Conservation (phyloP, 2,329 filamentous ascomycete species). For the Delphinella strobiligena region DNA sequence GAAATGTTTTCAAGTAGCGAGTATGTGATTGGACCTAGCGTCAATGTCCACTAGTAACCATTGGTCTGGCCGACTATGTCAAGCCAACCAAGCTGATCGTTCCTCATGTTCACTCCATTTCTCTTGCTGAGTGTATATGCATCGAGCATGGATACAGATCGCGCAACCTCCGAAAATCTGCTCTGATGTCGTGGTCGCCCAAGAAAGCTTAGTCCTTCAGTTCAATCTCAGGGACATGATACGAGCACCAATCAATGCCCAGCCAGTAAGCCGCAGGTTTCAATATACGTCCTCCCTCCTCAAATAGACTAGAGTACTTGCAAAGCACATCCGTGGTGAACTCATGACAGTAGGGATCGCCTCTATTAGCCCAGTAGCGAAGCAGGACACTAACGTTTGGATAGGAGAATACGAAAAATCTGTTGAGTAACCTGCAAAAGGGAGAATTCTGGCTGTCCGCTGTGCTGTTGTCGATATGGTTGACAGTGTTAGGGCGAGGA, state of each 20-base stretch:
- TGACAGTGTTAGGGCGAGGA: background rate
- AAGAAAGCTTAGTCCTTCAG: background rate
- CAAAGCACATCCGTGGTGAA: background rate
- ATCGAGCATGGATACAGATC: no score
- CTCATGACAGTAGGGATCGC: background rate
- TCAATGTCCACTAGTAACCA: no score
- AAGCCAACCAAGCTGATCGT: no score
- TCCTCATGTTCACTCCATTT: no score
- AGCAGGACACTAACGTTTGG: background rate
- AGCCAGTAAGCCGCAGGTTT: background rate
- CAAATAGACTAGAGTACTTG: background rate
- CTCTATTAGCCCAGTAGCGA: background rate
- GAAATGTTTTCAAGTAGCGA: no score
- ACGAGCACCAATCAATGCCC: background rate
- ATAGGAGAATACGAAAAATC: background rate
- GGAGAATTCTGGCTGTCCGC: background rate
- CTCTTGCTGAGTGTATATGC: no score
- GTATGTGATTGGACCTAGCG: no score
- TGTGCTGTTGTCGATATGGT: background rate
- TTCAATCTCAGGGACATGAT: background rate
- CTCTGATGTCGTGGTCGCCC: no score
- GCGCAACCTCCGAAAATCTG: no score
- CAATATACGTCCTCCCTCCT: background rate
- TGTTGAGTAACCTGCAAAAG: background rate
- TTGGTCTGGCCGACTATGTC: no score